A percentile compares a stretch with the other conserved stretches of the same genome.
These are phyloP conservation scores for Prunus salicina DNA, from an alignment of 306 rosid genomes.

Conservation along the genomic window DNA sequence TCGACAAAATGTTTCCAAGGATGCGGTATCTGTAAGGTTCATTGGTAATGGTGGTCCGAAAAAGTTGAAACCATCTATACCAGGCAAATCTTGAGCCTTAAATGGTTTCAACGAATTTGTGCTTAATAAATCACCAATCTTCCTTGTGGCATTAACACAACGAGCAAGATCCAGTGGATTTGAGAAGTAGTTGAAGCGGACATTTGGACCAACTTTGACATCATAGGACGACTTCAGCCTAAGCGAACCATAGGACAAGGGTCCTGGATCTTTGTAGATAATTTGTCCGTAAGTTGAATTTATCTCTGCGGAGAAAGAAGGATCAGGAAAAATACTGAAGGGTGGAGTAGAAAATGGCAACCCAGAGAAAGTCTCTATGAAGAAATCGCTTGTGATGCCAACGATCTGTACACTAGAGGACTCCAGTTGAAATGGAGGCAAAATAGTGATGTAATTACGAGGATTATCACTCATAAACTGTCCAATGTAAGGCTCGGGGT, in stretches of 20 bases:
- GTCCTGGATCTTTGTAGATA: not conserved
- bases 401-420: no score
- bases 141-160: constrained; percentile 8
- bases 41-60: not conserved
- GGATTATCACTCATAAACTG: no score
- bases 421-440: no score
- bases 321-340: no score
- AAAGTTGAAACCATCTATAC: not conserved
- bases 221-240: not conserved
- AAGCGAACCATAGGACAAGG: constrained; percentile 5
- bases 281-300: no score
- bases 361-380: no score
- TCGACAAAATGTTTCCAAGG: no score
- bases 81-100: not conserved
- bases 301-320: no score
- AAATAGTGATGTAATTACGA: no score
- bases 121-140: constrained; percentile 18
- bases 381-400: no score
- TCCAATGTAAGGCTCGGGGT: no score
- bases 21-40: not conserved
- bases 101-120: not conserved
- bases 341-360: no score
- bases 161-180: constrained; percentile 8
- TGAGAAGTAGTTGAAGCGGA: constrained; percentile 7
- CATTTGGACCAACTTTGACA: not conserved